Conservation (phyloP, 1,284 basidiomycete genomes). For the Malassezia psittaci region DNA sequence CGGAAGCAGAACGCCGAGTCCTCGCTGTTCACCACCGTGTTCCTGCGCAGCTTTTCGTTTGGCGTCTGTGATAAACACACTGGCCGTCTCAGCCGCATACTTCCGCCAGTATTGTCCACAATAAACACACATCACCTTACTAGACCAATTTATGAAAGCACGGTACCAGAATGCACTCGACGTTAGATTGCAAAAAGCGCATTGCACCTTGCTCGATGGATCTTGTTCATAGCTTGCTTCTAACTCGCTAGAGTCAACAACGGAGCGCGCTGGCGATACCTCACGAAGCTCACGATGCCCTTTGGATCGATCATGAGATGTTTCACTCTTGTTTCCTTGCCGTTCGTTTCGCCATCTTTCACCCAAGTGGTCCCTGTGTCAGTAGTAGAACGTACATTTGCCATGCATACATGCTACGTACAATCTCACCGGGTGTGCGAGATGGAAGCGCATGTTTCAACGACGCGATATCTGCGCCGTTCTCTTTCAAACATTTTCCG, state of each 20-base stretch:
- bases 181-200: conserved; percentile 37
- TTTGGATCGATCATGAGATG: background rate
- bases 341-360: background rate
- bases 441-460: conserved; percentile 65
- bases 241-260: background rate
- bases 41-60: conserved; percentile 33
- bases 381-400: conserved; percentile 56
- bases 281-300: background rate
- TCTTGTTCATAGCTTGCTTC: conserved; percentile 1
- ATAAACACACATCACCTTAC: conserved; percentile 34
- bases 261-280: conserved; percentile 6
- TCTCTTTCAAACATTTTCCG: conserved; percentile 61
- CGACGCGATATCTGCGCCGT: conserved; percentile 66
- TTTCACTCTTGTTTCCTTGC: background rate
- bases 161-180: conserved; percentile 41
- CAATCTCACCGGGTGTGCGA: conserved; percentile 63
- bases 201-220: conserved; percentile 10
- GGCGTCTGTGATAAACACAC: conserved; percentile 11
- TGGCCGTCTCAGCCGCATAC: conserved; percentile 41
- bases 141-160: conserved; percentile 27
- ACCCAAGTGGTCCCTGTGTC: background rate
- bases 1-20: conserved; percentile 8
- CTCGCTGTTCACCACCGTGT: conserved; percentile 31
- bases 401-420: conserved; percentile 74
- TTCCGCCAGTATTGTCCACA: conserved; percentile 47